These are phyloP conservation scores for Skeletonema tropicum DNA, from an alignment of 108 stramenopile genomes.

Conservation along the genomic window DNA sequence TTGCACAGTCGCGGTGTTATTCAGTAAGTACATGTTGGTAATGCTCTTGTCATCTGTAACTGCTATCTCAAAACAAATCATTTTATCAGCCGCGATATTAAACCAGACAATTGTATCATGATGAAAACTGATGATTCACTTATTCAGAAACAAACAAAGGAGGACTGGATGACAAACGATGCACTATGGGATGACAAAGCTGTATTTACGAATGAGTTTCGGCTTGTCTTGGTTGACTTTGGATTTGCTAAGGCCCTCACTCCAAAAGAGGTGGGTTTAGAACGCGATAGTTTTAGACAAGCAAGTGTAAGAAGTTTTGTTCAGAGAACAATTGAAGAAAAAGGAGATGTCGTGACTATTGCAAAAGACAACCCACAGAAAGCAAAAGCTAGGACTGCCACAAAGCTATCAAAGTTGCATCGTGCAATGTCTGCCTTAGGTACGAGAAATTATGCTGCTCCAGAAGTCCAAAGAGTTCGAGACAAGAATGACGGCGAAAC, in stretches of 20 bases:
- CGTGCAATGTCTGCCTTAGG: constrained; percentile 69
- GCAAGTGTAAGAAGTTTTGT: constrained; percentile 39
- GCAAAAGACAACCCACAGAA: neutral
- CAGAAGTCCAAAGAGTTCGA: constrained; percentile 57
- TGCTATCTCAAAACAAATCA: too few species aligned
- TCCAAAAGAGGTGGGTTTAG: constrained; percentile 48
- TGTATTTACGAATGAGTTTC: constrained; percentile 56
- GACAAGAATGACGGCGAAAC: constrained; percentile 17
- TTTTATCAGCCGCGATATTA: constrained; percentile 84
- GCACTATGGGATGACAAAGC: constrained; percentile 73
- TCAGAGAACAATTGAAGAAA: constrained; percentile 33
- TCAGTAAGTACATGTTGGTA: too few species aligned
- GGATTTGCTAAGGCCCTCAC: constrained; percentile 83
- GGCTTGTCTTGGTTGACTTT: constrained; percentile 85
- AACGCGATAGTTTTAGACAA: constrained; percentile 48
- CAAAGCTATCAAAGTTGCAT: constrained; percentile 6
- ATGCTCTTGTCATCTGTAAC: too few species aligned
- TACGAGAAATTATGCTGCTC: constrained; percentile 80
- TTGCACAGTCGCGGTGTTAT: constrained; percentile 74
- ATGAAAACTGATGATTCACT: constrained; percentile 48
- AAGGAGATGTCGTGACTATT: neutral
- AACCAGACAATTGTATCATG: constrained; percentile 80
- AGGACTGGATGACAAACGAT: constrained; percentile 67
- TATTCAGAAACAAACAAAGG: constrained; percentile 38
- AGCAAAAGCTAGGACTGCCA: neutral